phyloP scores from a whole-genome alignment of 495 filamentous ascomycete genomes.

The Jackrogersella multiformis region DNA sequence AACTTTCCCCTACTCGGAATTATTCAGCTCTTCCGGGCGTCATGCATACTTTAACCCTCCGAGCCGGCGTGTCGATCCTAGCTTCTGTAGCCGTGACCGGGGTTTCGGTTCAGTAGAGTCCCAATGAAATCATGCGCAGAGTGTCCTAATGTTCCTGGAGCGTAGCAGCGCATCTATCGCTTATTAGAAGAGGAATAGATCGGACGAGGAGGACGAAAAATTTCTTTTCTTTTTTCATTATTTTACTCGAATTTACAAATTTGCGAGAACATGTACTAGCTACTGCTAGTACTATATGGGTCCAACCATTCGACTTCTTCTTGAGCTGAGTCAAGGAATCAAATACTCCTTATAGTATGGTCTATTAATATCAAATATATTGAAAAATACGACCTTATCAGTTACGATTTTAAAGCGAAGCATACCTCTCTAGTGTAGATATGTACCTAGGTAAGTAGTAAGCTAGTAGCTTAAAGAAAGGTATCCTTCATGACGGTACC shows the following conservation, averaged over 20 bases:
- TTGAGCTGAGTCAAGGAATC: background rate
- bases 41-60: conserved; percentile 6
- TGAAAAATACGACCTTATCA: background rate
- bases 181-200: conserved; percentile 14
- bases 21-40: conserved; percentile 1
- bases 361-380: background rate
- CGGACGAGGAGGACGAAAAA: background rate
- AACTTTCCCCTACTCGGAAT: background rate
- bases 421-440: too few relatives aligned
- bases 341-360: background rate
- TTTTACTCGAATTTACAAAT: too few relatives aligned
- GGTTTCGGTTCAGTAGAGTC: background rate
- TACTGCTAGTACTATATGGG: background rate
- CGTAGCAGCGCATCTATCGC: background rate
- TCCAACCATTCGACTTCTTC: conserved; percentile 2
- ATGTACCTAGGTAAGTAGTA: too few relatives aligned
- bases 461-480: too few relatives aligned
- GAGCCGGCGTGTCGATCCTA: conserved; percentile 17
- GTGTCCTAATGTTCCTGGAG: conserved; percentile 17
- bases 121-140: conserved; percentile 11
- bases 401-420: too few relatives aligned
- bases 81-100: conserved; percentile 19
- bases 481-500: background rate
- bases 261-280: background rate
- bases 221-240: background rate